phyloP scores from a whole-genome alignment of 139 green algal genomes.

The Coelastrella sp. region DNA sequence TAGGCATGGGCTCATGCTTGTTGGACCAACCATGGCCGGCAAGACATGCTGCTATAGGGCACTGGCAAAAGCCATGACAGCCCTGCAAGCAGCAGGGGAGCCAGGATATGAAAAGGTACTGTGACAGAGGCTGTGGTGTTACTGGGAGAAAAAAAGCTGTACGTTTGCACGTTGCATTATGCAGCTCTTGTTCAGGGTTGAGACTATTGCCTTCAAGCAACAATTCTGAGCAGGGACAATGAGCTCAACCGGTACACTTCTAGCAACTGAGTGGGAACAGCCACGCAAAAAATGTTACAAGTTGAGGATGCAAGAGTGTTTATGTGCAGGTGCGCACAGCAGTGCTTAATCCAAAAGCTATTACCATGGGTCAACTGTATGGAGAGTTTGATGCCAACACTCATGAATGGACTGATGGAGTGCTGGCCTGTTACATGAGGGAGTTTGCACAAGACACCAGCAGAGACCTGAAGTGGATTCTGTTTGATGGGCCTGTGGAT shows the following conservation, averaged over 20 bases:
- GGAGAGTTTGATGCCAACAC: conserved; percentile 64
- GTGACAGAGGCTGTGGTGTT: neutral
- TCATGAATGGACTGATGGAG: conserved; percentile 88
- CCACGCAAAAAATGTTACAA: no score
- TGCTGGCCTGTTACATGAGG: conserved; percentile 74
- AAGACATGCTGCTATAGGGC: conserved; percentile 60
- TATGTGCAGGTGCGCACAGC: no score
- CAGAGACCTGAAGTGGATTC: conserved; percentile 74
- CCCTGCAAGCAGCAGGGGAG: neutral
- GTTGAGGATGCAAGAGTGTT: conserved; percentile 32
- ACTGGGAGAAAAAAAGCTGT: neutral
- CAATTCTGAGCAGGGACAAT: no score
- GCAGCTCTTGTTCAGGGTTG: no score
- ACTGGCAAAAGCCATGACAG: conserved; percentile 54
- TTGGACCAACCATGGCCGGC: conserved; percentile 75
- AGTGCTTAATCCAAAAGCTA: conserved; percentile 82
- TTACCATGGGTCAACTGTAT: conserved; percentile 90
- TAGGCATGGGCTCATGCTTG: conserved; percentile 85
- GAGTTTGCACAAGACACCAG: conserved; percentile 55
- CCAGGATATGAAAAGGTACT: conserved; percentile 48
- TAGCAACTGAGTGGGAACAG: no score
- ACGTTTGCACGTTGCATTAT: no score
- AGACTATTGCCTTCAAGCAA: no score
- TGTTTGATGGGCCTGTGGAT: conserved; percentile 87
- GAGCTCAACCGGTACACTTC: no score